Percentiles rank a stretch among this genome's conserved stretches.
Evolutionary conservation across 148 eudicot species (phyloP).

Genomic region (Diospyros kaki): DNA sequence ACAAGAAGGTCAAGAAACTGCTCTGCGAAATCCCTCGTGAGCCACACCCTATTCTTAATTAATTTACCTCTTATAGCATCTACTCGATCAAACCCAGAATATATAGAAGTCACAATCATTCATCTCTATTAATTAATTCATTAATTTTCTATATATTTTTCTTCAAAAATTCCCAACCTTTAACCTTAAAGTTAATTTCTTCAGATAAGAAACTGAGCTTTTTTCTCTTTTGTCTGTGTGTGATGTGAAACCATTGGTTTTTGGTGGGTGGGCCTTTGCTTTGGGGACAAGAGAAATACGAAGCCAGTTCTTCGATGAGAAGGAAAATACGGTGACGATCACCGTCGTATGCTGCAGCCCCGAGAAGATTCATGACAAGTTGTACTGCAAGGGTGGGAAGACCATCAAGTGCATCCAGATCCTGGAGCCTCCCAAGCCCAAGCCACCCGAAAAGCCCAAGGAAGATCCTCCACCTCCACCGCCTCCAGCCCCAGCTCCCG

Average conservation of each 20-base stretch:
- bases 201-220: neutral
- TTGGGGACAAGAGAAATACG: conserved; percentile 65
- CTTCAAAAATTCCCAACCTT: too few species aligned
- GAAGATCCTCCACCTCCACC: too few species aligned
- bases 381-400: conserved; percentile 58
- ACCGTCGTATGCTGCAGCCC: conserved; percentile 80
- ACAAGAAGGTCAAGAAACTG: conserved; percentile 63
- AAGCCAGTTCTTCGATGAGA: conserved; percentile 62
- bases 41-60: conserved; percentile 8
- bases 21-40: conserved; percentile 76
- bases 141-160: too few species aligned
- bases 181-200: too few species aligned
- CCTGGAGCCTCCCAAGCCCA: conserved; percentile 25
- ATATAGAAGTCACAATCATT: neutral
- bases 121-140: too few species aligned
- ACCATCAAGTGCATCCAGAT: conserved; percentile 66
- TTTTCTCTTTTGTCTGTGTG: neutral
- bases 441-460: conserved; percentile 18
- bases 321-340: conserved; percentile 64
- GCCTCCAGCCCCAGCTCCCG: too few species aligned
- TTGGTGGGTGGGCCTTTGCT: neutral
- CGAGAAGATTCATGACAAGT: conserved; percentile 71
- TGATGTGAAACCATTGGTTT: neutral
- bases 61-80: neutral
- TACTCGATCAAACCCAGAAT: neutral